Evolutionary conservation across 441 rosid species (phyloP).

Genomic region (Breynia disticha): DNA sequence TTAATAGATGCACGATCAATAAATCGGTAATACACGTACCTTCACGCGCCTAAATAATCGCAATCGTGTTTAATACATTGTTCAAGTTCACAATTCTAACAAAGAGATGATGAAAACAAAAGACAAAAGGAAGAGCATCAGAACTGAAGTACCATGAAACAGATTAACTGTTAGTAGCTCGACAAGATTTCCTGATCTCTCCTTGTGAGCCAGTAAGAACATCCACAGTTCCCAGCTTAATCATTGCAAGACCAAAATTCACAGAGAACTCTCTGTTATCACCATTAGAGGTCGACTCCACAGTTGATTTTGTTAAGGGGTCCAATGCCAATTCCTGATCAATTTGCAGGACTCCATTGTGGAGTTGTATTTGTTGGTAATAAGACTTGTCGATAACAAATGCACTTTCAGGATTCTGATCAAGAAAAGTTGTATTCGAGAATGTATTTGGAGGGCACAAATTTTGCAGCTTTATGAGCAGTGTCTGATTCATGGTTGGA

Average conservation of each 20-base stretch:
- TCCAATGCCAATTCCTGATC: constrained; percentile 41
- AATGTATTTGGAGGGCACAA: constrained; percentile 28
- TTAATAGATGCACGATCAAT: no score
- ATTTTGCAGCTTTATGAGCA: constrained; percentile 11
- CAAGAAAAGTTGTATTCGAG: constrained; percentile 23
- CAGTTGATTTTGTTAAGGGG: constrained; percentile 17
- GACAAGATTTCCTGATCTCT: constrained; percentile 43
- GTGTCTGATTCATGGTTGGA: constrained; percentile 31
- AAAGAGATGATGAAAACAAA: no score
- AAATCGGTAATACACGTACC: no score
- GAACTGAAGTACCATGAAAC: no score
- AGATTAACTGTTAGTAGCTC: constrained; percentile 17
- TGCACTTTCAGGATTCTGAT: constrained; percentile 33
- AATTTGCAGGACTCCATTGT: constrained; percentile 37
- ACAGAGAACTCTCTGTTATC: constrained; percentile 18
- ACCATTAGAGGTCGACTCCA: constrained; percentile 18
- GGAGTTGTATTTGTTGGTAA: constrained; percentile 28
- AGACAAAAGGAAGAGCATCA: no score
- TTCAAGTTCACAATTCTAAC: no score
- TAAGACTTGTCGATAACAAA: constrained; percentile 36
- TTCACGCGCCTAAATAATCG: no score
- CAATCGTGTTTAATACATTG: no score
- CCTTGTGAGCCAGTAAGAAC: constrained; percentile 20
- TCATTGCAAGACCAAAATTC: constrained; percentile 46
- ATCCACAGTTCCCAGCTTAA: constrained; percentile 34